phyloP scores from a whole-genome alignment of 106 monocot genomes.

The Dendrobium chrysotoxum region DNA sequence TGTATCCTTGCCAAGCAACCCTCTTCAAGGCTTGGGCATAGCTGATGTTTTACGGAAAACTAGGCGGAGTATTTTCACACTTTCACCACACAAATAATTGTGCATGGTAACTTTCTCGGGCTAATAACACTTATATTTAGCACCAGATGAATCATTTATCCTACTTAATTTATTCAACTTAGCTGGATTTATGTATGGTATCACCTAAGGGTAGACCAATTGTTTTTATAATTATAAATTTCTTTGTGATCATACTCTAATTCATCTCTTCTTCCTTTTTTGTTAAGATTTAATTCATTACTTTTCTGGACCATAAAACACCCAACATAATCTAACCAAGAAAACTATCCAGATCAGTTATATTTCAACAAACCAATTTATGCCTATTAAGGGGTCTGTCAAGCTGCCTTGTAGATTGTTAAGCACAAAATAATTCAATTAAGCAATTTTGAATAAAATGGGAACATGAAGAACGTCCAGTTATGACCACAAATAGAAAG shows the following conservation, averaged over 20 bases:
- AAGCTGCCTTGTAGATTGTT: background rate
- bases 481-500: background rate
- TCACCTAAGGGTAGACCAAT: no score
- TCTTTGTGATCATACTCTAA: no score
- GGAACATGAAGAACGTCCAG: background rate
- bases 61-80: no score
- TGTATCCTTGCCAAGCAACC: no score
- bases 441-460: background rate
- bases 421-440: background rate
- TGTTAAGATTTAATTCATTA: no score
- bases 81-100: background rate
- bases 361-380: background rate
- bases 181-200: background rate
- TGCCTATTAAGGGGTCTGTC: background rate
- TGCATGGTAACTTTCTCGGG: background rate
- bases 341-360: background rate
- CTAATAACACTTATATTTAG: background rate
- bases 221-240: no score
- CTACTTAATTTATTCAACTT: background rate
- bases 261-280: no score
- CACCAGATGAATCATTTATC: background rate
- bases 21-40: no score
- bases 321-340: background rate
- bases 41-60: background rate
- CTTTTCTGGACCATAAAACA: no score